These are phyloP conservation scores for Tillandsia leiboldiana DNA, from an alignment of 176 grass and related monocot genomes.

Conservation along the genomic window DNA sequence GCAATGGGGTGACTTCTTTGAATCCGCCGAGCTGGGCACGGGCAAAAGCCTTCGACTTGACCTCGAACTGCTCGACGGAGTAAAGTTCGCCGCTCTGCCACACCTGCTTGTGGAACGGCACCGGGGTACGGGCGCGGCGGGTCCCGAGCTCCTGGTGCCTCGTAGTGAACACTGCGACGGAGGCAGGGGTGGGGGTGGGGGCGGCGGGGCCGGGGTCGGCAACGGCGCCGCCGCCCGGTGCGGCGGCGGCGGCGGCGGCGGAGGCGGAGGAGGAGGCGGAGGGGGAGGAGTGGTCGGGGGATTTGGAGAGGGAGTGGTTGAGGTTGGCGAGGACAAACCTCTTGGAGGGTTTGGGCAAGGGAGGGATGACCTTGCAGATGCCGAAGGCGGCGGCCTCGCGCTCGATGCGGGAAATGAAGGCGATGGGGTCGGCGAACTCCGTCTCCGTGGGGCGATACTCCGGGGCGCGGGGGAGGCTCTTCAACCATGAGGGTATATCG, in stretches of 20 bases:
- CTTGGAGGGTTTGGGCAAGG: constrained; percentile 57
- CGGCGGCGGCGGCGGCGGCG: not conserved
- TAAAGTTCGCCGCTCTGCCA: constrained; percentile 96
- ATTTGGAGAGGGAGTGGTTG: constrained; percentile 55
- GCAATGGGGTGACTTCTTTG: constrained; percentile 47
- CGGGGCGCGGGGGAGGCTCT: constrained; percentile 70
- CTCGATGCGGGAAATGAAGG: constrained; percentile 89
- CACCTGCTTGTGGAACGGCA: constrained; percentile 66
- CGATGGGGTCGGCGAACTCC: constrained; percentile 94
- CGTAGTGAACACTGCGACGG: constrained; percentile 41
- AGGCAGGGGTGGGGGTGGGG: not conserved
- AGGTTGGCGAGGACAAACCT: constrained; percentile 73
- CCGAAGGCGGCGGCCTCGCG: constrained; percentile 70
- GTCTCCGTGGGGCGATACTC: constrained; percentile 97
- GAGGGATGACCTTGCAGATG: constrained; percentile 98
- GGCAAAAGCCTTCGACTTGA: constrained; percentile 73
- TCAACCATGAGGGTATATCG: constrained; percentile 48
- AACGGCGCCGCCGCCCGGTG: not conserved
- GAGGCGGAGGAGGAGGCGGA: not conserved
- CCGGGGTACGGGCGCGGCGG: constrained; percentile 21
- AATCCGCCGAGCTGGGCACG: constrained; percentile 39
- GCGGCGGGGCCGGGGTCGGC: not conserved
- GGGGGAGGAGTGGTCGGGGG: not conserved
- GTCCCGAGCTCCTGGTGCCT: constrained; percentile 66
- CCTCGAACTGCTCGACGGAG: constrained; percentile 78